Conservation (phyloP, 495 filamentous ascomycete genomes). For the Tuber calosporum region DNA sequence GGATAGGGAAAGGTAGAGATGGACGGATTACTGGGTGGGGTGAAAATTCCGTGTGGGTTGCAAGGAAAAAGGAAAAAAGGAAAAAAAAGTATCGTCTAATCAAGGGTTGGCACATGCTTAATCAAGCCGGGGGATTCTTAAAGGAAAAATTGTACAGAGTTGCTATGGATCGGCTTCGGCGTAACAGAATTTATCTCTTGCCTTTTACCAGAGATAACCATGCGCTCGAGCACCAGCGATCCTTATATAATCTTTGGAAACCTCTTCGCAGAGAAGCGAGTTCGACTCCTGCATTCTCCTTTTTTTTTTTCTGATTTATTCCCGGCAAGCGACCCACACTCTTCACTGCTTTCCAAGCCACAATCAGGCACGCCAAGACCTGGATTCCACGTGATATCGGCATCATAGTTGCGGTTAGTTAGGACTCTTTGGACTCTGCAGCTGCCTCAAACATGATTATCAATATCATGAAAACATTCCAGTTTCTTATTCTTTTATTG, state of each 20-base stretch:
- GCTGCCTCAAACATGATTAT: neutral
- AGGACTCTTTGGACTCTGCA: neutral
- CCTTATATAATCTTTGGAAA: slow-evolving; percentile 58
- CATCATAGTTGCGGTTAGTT: neutral
- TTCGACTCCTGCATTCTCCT: slow-evolving; percentile 38
- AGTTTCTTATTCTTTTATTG: slow-evolving; percentile 16
- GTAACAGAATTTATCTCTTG: slow-evolving; percentile 59
- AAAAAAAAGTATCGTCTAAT: neutral
- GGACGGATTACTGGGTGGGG: neutral
- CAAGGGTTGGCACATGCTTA: neutral
- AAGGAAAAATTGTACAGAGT: slow-evolving; percentile 16
- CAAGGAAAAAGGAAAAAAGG: neutral
- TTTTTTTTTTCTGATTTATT: slow-evolving; percentile 27
- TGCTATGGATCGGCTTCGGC: slow-evolving; percentile 40
- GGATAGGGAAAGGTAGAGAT: neutral
- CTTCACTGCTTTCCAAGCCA: neutral
- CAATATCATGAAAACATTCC: slow-evolving; percentile 15
- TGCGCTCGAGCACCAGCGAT: slow-evolving; percentile 54
- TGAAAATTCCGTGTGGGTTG: neutral
- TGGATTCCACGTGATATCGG: neutral
- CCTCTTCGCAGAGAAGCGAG: slow-evolving; percentile 29
- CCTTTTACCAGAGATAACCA: slow-evolving; percentile 65
- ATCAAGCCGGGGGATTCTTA: neutral
- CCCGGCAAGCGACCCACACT: neutral
- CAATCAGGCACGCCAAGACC: neutral